These are phyloP conservation scores for Crithidia thermophila DNA, from an alignment of 208 protist species.

Conservation along the genomic window DNA sequence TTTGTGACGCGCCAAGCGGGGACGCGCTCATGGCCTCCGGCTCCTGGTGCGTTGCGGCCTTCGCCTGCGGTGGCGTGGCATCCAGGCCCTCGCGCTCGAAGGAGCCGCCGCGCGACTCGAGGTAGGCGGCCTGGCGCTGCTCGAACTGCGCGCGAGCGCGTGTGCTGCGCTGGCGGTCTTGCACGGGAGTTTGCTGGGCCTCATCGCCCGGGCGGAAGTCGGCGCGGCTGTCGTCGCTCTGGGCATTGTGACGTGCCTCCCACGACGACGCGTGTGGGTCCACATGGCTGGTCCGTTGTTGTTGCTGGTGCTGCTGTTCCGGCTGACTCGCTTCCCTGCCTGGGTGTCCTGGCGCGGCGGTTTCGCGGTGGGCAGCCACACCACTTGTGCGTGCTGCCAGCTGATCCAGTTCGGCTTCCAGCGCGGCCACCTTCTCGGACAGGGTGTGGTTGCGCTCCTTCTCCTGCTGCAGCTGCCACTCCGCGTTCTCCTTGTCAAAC, in stretches of 20 bases:
- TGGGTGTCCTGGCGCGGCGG: background rate
- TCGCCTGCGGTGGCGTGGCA: background rate
- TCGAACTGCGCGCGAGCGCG: conserved; percentile 13
- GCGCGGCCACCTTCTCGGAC: conserved; percentile 36
- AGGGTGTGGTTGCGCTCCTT: conserved; percentile 52
- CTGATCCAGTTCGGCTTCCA: conserved; percentile 51
- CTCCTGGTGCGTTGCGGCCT: background rate
- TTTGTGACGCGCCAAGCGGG: background rate
- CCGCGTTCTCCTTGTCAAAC: conserved; percentile 69
- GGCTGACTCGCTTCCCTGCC: background rate
- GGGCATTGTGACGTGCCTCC: background rate
- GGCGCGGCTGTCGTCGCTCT: background rate
- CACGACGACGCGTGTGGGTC: conserved; percentile 2
- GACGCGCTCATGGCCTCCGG: background rate
- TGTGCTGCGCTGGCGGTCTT: background rate
- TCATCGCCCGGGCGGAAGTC: background rate
- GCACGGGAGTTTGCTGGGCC: background rate
- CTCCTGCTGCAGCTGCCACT: conserved; percentile 57
- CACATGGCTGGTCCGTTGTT: background rate
- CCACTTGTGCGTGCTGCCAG: conserved; percentile 24
- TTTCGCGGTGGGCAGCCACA: background rate
- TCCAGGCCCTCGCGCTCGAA: conserved; percentile 2
- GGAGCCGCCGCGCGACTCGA: background rate
- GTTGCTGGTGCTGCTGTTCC: conserved; percentile 10
- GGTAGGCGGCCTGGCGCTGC: conserved; percentile 7